phyloP scores from a whole-genome alignment of 352 stramenopile species.

The Pythium chondricola region DNA sequence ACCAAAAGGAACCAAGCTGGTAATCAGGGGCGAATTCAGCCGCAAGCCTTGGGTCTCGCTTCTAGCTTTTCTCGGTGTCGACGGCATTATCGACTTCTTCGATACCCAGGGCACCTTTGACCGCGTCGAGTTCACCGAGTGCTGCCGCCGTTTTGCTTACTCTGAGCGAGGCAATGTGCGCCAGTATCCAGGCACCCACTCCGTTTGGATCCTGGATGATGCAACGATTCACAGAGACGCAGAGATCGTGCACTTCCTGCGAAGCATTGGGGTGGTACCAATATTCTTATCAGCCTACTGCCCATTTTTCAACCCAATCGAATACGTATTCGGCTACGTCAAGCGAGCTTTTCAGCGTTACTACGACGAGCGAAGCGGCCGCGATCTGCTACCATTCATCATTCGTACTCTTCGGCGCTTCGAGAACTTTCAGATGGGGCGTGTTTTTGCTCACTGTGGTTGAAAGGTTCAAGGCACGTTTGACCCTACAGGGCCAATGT shows the following conservation, averaged over 20 bases:
- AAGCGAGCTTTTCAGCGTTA: constrained; percentile 7
- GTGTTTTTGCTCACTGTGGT: constrained; percentile 9
- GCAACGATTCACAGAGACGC: constrained; percentile 19
- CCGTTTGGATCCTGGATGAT: constrained; percentile 27
- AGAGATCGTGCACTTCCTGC: constrained; percentile 28
- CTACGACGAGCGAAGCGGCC: constrained; percentile 8
- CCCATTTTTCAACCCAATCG: constrained; percentile 30
- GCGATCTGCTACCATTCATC: constrained; percentile 3
- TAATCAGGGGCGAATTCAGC: constrained; percentile 18
- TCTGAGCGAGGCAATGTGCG: constrained; percentile 8
- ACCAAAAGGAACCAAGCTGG: constrained; percentile 16
- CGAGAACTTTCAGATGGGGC: background rate
- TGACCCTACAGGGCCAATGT: constrained; percentile 9
- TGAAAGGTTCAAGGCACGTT: constrained; percentile 4
- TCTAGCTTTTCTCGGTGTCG: constrained; percentile 2
- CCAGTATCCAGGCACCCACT: constrained; percentile 19
- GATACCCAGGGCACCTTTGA: constrained; percentile 26
- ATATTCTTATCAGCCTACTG: constrained; percentile 25
- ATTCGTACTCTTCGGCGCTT: constrained; percentile 7
- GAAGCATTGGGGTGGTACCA: constrained; percentile 15
- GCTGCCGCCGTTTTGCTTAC: constrained; percentile 20
- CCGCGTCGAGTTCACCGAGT: constrained; percentile 15
- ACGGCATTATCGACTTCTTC: constrained; percentile 25
- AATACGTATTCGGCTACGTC: constrained; percentile 22
- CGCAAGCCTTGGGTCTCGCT: constrained; percentile 22